Evolutionary conservation across 169 alveolate species (phyloP), one percentile per base, ranked within the genome.

Genomic region (Eimeria acervulina): DNA sequence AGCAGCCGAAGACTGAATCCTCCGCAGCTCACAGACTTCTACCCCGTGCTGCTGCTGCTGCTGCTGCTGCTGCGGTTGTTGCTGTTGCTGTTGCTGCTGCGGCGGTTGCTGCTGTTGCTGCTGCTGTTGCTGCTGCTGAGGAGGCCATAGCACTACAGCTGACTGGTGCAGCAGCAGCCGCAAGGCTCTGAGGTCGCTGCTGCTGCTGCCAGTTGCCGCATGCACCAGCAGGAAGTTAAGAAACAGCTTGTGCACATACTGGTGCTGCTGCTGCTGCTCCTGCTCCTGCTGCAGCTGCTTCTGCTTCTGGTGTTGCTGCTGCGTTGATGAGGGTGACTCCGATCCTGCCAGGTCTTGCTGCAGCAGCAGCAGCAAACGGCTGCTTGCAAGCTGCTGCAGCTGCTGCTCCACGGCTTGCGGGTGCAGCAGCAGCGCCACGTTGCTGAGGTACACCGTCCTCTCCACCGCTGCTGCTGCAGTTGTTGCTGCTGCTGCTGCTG

Each of bases 341-440:
- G 38, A n/a, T 12, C 63, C 33, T 26, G 61, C 84, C 38, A 59
- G 10, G 10, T 2, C 51, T 42, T 42, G 81, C 94, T 88, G 84
- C 84, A 88, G 68, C 68, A 63, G 68, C 94, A 13, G 84, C 94
- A 63, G 68, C 52, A 38, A 44, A 26, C 52, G 47, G 28, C 84
- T 61, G 17, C 84, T 23, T 13, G 94, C 28, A 8, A 59, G 66
- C 84, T 40, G 44, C 94, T 19, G 72, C 84, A 63, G 81, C 94
- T 88, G 94, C 94, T 63, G 94, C 94, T 63, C 47, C 44, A 70
- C 84, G 13, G 94, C 94, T 26, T 40, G 66, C 55, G 84, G 36
- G 47, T 66, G 94, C 94, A 88, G 84, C 94, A 88, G 51, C 51
- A 88, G 68, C 68, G 81, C 81, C 70, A 59, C 84, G 42, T 78